Base-by-base conservation (phyloP, 108 stramenopile species). In the Thalassiosira profunda region DNA sequence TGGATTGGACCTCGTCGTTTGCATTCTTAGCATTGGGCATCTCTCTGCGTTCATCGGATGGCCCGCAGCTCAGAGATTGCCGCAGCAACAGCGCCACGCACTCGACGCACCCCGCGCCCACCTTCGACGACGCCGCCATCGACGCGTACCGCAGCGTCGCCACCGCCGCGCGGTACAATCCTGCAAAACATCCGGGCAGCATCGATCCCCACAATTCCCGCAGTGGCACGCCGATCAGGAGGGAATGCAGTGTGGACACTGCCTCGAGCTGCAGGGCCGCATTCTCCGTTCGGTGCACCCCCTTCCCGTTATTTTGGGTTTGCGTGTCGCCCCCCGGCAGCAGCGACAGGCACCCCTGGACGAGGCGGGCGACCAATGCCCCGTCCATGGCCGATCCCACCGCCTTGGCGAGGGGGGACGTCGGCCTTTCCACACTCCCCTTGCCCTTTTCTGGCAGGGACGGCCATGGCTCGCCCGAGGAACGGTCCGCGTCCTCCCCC, bases 151-250 rank as follows among this genome's bases (percentile, higher is more conserved):
- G 49, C 23, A 72, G 46, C 23, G 45, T 53, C 56, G 51, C 46
- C 55, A 60, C 48, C 7, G 69, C 63, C 4, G 44, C 44, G 18
- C 52, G 70, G 47, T 63, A 69, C 55, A 65, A 66, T 2, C 68
- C 56, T 37, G 80, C 80, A 66, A 74, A 81, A 40, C 65, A 73
- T 14, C 81, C 81, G 0, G 81, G 81, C 0, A 82, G 41, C 17
- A 82, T 46, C 4, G 65, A 45, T 17, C 49, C 72, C 81, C 81
- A 82, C 38, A 73, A 25, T 21, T 53, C 57, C 28, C 18, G 18
- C 23, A 51, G 26, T 44, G 81, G 76, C 25, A 82, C 38, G 31
- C 58, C 14, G 25, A 12, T 20, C 76, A 82, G 17, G 9, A 82
- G 36, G 7, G 37, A 12, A 11, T 37, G 55, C 21, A 82, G 28